These are phyloP conservation scores for Ophiostoma triangulosporum DNA, from an alignment of 2,329 filamentous ascomycete genomes.

Conservation along the genomic window DNA sequence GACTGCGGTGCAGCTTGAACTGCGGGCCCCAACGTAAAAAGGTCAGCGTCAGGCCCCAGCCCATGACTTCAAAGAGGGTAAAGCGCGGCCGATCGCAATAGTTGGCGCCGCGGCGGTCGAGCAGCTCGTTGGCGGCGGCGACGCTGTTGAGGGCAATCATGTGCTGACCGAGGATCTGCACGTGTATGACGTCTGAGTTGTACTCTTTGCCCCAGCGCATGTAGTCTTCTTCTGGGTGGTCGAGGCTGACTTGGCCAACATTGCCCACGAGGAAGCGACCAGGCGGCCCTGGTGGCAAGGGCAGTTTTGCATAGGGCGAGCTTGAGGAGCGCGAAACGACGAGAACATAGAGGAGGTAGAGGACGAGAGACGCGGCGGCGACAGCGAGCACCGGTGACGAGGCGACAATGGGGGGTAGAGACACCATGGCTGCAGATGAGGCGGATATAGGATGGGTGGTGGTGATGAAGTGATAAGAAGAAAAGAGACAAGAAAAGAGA, in stretches of 20 bases:
- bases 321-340: background rate
- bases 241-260: constrained; percentile 86
- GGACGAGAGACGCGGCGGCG: constrained; percentile 1
- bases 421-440: background rate
- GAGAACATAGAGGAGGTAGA: background rate
- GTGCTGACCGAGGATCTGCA: constrained; percentile 25
- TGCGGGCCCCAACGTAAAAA: constrained; percentile 27
- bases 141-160: constrained; percentile 26
- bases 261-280: constrained; percentile 57
- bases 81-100: constrained; percentile 28
- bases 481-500: background rate
- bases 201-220: constrained; percentile 12
- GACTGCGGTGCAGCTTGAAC: constrained; percentile 27
- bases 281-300: constrained; percentile 12
- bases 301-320: background rate
- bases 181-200: constrained; percentile 19
- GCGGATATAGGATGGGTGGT: background rate
- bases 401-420: background rate
- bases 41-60: constrained; percentile 31
- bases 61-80: constrained; percentile 26
- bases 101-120: constrained; percentile 26
- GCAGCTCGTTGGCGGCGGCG: constrained; percentile 25
- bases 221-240: constrained; percentile 52
- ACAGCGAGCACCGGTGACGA: background rate
- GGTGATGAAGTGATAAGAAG: no score